These are phyloP conservation scores for Mucor plumbeus DNA, from an alignment of 371 early-diverging fungal genomes.

Conservation along the genomic window DNA sequence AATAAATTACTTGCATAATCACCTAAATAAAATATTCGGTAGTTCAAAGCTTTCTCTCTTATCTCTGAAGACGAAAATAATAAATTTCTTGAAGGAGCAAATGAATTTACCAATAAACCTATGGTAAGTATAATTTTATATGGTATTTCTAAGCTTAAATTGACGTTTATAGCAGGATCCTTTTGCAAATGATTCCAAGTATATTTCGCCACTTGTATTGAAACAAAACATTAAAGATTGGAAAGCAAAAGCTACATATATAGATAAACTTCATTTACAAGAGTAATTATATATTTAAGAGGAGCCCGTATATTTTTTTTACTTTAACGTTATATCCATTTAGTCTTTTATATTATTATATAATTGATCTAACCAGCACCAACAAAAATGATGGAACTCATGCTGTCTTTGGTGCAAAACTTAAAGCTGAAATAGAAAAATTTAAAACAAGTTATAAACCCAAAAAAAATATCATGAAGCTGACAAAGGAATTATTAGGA, in stretches of 20 bases:
- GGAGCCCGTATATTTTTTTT: background rate
- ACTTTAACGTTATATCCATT: background rate
- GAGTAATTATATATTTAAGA: slow-evolving; percentile 9
- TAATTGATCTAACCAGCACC: slow-evolving; percentile 14
- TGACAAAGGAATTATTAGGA: background rate
- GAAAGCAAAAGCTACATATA: slow-evolving; percentile 4
- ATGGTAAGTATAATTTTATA: background rate
- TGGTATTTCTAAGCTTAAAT: no score
- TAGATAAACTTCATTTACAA: slow-evolving; percentile 19
- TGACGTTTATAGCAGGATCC: background rate
- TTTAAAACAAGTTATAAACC: background rate
- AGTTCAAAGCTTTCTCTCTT: background rate
- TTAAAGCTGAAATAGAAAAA: slow-evolving; percentile 8
- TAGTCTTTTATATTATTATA: slow-evolving; percentile 13
- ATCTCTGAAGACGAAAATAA: background rate
- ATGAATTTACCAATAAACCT: background rate
- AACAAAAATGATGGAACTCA: slow-evolving; percentile 3
- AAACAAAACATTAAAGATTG: background rate
- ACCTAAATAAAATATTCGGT: background rate
- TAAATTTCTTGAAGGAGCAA: background rate
- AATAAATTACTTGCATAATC: background rate
- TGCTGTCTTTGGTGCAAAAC: slow-evolving; percentile 1
- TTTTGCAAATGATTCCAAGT: background rate
- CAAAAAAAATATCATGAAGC: background rate
- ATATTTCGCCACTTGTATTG: slow-evolving; percentile 12